Percentiles rank a stretch among this genome's conserved stretches.
Evolutionary conservation across 1,139 yeast genomes (phyloP).

Genomic region (Saccharomyces hybrid): DNA sequence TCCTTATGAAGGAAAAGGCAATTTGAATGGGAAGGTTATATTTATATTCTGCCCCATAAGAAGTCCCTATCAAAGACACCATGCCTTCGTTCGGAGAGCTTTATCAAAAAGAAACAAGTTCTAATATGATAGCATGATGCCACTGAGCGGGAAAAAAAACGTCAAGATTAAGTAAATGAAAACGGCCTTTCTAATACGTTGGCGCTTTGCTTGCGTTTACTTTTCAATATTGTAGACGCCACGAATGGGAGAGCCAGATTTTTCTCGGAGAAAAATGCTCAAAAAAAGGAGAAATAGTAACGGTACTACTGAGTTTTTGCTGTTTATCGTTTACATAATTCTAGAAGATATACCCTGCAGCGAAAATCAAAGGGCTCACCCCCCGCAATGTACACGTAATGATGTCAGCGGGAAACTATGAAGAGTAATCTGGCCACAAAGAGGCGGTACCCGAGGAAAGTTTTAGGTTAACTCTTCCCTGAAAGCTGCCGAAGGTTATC

Average conservation of each 20-base stretch:
- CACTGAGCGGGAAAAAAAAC: neutral
- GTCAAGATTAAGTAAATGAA: neutral
- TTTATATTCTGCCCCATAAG: neutral
- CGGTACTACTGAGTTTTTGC: neutral
- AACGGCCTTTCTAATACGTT: neutral
- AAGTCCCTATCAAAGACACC: neutral
- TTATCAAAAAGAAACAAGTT: neutral
- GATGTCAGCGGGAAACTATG: neutral
- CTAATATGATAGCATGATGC: neutral
- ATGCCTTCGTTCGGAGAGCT: neutral
- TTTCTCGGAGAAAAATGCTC: neutral
- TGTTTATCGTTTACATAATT: neutral
- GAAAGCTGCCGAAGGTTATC: neutral
- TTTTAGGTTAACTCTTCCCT: neutral
- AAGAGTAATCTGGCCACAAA: neutral
- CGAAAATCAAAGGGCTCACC: neutral
- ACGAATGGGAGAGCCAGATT: neutral
- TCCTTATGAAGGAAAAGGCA: neutral
- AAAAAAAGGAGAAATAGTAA: neutral
- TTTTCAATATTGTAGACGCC: neutral
- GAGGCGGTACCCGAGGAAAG: neutral
- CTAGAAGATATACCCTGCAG: neutral
- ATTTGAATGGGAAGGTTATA: neutral
- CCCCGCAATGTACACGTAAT: neutral
- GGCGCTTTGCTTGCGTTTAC: neutral